Percentiles rank a stretch among this genome's conserved stretches.
Evolutionary conservation across 2,329 filamentous ascomycete species (phyloP).

Genomic region (Cladobotryum mycophilum): DNA sequence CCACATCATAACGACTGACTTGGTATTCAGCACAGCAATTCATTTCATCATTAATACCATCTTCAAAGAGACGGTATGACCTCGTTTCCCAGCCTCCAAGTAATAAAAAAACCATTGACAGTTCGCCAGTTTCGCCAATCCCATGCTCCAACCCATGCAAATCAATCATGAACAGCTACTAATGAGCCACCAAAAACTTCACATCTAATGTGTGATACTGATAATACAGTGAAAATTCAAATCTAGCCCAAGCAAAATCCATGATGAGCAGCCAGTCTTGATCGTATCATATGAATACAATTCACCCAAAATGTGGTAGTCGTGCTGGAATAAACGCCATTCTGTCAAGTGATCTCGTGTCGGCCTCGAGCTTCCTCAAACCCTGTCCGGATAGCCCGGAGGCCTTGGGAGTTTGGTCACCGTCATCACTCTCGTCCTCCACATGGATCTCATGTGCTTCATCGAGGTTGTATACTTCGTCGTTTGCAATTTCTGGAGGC

Average conservation of each 20-base stretch:
- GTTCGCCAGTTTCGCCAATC: too few relatives aligned
- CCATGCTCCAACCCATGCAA: too few relatives aligned
- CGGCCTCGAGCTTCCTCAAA: conserved; percentile 23
- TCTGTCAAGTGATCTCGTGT: background rate
- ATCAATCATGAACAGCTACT: too few relatives aligned
- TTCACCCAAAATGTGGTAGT: conserved; percentile 48
- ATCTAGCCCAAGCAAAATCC: background rate
- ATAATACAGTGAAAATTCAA: conserved; percentile 3
- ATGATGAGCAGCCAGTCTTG: background rate
- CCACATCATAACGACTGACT: too few relatives aligned
- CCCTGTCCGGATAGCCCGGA: conserved; percentile 5
- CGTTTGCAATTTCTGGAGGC: conserved; percentile 22
- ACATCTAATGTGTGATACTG: background rate
- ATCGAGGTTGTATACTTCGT: conserved; percentile 21
- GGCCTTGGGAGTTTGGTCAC: background rate
- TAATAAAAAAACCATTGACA: too few relatives aligned
- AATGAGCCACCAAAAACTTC: too few relatives aligned
- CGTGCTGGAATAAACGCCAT: conserved; percentile 51
- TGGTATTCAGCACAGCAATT: too few relatives aligned
- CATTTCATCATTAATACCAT: too few relatives aligned
- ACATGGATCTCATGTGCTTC: conserved; percentile 6
- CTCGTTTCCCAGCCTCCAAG: too few relatives aligned
- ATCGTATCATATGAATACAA: conserved; percentile 1
- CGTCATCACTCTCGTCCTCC: background rate
- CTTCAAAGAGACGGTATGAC: too few relatives aligned